phyloP scores from a whole-genome alignment of 116 monocot genomes.

The Zostera marina region DNA sequence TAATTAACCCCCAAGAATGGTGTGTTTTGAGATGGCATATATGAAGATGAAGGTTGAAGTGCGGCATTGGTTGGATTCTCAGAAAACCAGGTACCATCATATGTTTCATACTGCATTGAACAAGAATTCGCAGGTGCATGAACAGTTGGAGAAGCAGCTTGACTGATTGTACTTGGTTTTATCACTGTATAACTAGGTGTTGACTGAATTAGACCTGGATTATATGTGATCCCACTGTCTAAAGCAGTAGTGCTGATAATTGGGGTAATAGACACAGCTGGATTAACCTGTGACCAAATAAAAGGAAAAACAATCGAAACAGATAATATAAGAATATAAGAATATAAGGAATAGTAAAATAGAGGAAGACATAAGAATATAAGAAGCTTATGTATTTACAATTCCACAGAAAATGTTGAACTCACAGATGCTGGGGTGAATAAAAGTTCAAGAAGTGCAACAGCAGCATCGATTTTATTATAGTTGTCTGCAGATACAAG shows the following conservation, averaged over 20 bases:
- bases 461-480: conserved; percentile 95
- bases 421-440: conserved; percentile 66
- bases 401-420: neutral
- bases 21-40: conserved; percentile 6
- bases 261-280: conserved; percentile 18
- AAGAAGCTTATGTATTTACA: neutral
- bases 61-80: conserved; percentile 11
- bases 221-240: conserved; percentile 1
- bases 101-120: conserved; percentile 25
- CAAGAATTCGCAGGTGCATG: conserved; percentile 16
- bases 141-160: conserved; percentile 14
- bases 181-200: conserved; percentile 11
- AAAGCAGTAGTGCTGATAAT: conserved; percentile 8
- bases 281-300: conserved; percentile 15
- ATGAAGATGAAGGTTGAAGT: conserved; percentile 13
- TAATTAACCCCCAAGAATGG: conserved; percentile 13
- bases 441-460: conserved; percentile 68
- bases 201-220: conserved; percentile 5
- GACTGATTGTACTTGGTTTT: conserved; percentile 11
- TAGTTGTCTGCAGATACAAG: conserved; percentile 67
- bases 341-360: too few species aligned
- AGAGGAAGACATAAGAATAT: too few species aligned
- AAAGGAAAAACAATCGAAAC: too few species aligned
- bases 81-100: conserved; percentile 34
- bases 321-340: too few species aligned